Percentiles rank a stretch among this genome's conserved stretches.
These are phyloP conservation scores for Citrullus amarus DNA, from an alignment of 306 rosid species.

Conservation along the genomic window DNA sequence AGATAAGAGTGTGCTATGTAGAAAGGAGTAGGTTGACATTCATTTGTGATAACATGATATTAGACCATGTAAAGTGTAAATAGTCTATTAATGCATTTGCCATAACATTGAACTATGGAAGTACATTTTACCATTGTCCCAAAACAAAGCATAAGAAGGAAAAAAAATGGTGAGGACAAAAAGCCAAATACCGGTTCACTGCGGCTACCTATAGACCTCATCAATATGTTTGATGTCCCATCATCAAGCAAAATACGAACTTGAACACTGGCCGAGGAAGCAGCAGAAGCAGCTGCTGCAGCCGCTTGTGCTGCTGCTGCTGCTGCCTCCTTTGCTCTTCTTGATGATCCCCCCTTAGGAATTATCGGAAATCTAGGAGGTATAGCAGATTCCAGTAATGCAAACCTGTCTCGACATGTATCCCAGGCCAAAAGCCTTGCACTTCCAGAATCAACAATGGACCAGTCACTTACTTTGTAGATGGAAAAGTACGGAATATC, in stretches of 20 bases:
- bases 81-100: background rate
- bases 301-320: conserved; percentile 98
- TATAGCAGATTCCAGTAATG: conserved; percentile 73
- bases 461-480: conserved; percentile 94
- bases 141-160: background rate
- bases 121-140: background rate
- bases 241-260: conserved; percentile 95
- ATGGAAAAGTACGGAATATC: conserved; percentile 96
- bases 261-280: conserved; percentile 93
- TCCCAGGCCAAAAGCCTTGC: conserved; percentile 99
- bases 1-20: background rate
- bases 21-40: background rate
- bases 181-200: conserved; percentile 62
- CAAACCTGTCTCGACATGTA: conserved; percentile 92
- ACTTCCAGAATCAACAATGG: conserved; percentile 97
- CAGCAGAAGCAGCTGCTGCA: conserved; percentile 95
- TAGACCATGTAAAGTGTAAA: background rate
- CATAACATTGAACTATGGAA: background rate
- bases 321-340: conserved; percentile 87
- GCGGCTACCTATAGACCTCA: conserved; percentile 88
- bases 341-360: conserved; percentile 83
- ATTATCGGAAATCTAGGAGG: conserved; percentile 76
- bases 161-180: conserved; percentile 9
- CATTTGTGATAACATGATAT: background rate
- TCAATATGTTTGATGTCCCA: conserved; percentile 92